Evolutionary conservation across 495 filamentous ascomycete species (phyloP), one percentile per base, ranked within the genome.

Genomic region (Chaetomium tenue): DNA sequence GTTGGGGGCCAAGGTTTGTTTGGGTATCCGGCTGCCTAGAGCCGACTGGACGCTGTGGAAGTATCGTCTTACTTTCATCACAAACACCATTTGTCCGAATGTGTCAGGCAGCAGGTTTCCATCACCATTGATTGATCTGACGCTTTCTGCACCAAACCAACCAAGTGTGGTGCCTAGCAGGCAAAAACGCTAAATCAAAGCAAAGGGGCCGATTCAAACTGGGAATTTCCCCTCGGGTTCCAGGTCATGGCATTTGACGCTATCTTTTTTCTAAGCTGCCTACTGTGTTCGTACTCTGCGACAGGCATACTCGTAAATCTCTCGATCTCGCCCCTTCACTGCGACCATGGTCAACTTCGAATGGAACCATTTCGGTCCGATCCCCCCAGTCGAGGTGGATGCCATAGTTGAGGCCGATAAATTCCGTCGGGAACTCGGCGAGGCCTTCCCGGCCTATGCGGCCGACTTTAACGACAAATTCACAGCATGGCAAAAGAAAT

Each of bases 291-390:
- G 15, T 18, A 44, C 11, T 11, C 13, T 2, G 40, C 40, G 11
- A 37, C 33, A 37, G 11, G 9, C 33, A 37, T 37, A 9, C 33
- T 12, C 33, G 33, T 37, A 37, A 37, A 9, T 44, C 40, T 4
- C 16, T 11, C 40, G 3, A 18, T 15, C 23, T 53, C 13, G 23
- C 11, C 51, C 52, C 9, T 55, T 55, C 28, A 55, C 16, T 18
- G 4, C 37, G 2, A 28, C 37, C 37, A 58, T 58, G 55, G 55
- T 58, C 2, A 44, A 44, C 22, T 28, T 42, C 13, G 22, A 40
- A 23, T 58, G 55, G 55, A 58, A 58, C 39, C 55, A 42, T 22
- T 58, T 58, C 22, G 55, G 16, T 13, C 37, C 55, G 22, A 44
- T 58, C 55, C 55, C 55, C 2, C 33, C 33, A 42, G 11, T 33